Conservation (phyloP, 352 stramenopile genomes). For the Globisporangium alternatum region DNA sequence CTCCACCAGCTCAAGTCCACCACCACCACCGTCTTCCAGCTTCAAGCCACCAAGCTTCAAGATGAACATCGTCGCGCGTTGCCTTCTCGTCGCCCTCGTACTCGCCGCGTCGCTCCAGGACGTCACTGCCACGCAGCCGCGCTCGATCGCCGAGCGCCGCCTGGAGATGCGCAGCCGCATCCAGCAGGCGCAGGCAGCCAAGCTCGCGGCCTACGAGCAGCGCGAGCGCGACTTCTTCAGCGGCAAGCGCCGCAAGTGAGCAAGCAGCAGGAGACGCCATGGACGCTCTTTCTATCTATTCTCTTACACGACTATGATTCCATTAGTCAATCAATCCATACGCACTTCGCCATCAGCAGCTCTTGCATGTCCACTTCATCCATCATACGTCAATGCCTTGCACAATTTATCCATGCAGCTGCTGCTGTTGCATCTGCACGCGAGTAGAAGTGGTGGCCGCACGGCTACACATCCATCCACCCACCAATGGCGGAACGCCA, state of each 20-base stretch:
- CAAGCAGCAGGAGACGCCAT: background rate
- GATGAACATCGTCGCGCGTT: constrained; percentile 16
- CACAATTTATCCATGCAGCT: too few relatives aligned
- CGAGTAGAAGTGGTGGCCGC: too few relatives aligned
- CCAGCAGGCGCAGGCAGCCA: constrained; percentile 18
- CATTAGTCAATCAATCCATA: too few relatives aligned
- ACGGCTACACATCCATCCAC: too few relatives aligned
- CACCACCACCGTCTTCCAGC: background rate
- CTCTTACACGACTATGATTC: too few relatives aligned
- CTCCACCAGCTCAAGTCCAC: constrained; percentile 4
- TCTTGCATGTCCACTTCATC: too few relatives aligned
- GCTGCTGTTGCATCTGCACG: too few relatives aligned
- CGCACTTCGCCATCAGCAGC: too few relatives aligned
- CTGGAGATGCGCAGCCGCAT: constrained; percentile 21
- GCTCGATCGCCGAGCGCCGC: constrained; percentile 21
- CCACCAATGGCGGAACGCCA: too few relatives aligned
- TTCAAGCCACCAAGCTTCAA: background rate
- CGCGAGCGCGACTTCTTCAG: constrained; percentile 25
- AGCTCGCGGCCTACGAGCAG: constrained; percentile 22
- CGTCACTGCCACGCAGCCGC: constrained; percentile 10
- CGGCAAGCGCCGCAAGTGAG: constrained; percentile 22
- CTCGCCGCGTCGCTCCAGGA: constrained; percentile 12
- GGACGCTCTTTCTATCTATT: too few relatives aligned
- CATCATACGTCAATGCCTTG: too few relatives aligned
- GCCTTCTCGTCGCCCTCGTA: constrained; percentile 17